Base-by-base conservation (phyloP, 2,329 filamentous ascomycete genomes). In the Ilyonectria sp. region DNA sequence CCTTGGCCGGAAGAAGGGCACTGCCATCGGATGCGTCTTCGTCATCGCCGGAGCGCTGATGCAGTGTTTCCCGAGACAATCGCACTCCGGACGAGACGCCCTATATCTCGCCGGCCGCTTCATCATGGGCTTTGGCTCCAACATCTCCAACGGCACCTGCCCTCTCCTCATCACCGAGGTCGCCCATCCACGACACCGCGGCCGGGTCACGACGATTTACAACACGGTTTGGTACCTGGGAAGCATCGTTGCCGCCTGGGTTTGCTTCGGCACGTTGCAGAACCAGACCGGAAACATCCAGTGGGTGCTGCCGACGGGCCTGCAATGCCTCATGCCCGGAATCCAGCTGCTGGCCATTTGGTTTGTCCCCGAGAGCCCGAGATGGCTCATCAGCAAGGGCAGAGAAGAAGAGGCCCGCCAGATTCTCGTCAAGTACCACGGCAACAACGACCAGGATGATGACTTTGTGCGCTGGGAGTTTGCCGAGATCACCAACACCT, bases 191-290 rank as follows among this genome's bases (percentile, higher is more conserved):
- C 58, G 64, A 3, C 73, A 76, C 1, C 67, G 74, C 44, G 74
- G 72, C 2, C 67, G 47, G 4, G 63, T 76, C 6, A 76, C 74
- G 4, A 74, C 74, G 1, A 60, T 76, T 1, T 76, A 76, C 7
- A 76, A 76, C 26, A 75, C 74, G 0, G 60, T 74, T 2, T 75
- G 72, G 71, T 74, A 75, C 17, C 60, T 76, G 4, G 74, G 74
- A 0, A 71, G 66, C 10, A 74, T 75, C 4, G 64, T 75, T 0
- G 73, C 73, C 0, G 74, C 73, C 0, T 75, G 72, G 74, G 52
- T 55, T 0, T 73, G 72, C 21, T 75, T 74, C 17, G 73, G 74
- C 0, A 75, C 71, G 0, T 7, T 74, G 1, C 13, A 57, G 2
- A 68, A 69, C 17, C 70, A 71, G 23, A 58, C 33, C 2, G 73